Evolutionary conservation across 208 protist species (phyloP), one percentile per base, ranked within the genome.

Genomic region (Leishmania lainsoni): DNA sequence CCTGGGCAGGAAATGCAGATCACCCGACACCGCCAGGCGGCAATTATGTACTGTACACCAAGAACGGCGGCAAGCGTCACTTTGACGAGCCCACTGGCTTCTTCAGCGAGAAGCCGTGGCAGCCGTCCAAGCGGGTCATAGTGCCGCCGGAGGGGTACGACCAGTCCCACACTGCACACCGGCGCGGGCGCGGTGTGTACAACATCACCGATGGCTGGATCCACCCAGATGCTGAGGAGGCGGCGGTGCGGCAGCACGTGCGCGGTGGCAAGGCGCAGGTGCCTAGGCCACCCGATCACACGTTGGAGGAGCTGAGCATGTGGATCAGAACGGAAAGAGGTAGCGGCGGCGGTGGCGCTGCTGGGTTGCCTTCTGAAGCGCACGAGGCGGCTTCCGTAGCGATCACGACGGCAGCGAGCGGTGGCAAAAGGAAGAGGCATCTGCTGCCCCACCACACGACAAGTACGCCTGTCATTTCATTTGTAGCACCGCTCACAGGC

Each of bases 21-120:
- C 39, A 79, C 85, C 74, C 78, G 42, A 26, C 48, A 20, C 82
- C 78, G 48, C 82, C 74, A 0, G 86, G 83, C 16, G 85, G 74
- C 70, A 85, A 89, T 69, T 94, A 94, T 79, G 79, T 96, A 14
- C 78, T 96, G 29, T 87, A 96, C 79, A 81, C 80, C 5, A 89
- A 85, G 42, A 86, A 91, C 58, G 89, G 89, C n/a, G 93, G 93
- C 16, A 83, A 86, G 52, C 86, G 93, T n/a, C 93, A 97, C 81
- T 96, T 90, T 80, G 87, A 90, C 26, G 89, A 96, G 77, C 20
- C 22, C 32, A 86, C 79, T 5, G 86, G 90, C 9, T 26, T 48
- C 73, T 56, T 54, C 71, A 79, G 73, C 17, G 89, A 95, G 81
- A 0, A 22, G 74, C 22, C 22, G 77, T 90, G 88, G 86, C 29